A percentile compares a stretch with the other conserved stretches of the same genome.
These are phyloP conservation scores for Lipomyces kockii DNA, from an alignment of 805 yeast species.

Conservation along the genomic window DNA sequence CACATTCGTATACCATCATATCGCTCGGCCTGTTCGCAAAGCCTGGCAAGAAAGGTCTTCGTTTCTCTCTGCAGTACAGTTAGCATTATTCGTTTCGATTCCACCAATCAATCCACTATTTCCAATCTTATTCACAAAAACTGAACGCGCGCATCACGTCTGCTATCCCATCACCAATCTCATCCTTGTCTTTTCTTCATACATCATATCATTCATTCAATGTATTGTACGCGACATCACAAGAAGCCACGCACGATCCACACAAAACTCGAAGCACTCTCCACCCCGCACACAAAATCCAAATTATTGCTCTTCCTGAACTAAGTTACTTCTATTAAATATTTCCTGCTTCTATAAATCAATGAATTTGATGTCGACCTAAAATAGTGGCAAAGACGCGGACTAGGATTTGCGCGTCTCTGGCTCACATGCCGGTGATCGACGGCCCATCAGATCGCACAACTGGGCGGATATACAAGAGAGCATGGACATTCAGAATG, in stretches of 20 bases:
- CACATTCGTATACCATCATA: conserved; percentile 58
- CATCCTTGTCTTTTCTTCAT: neutral
- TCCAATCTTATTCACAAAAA: neutral
- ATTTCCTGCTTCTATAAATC: too few relatives aligned
- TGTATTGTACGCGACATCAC: neutral
- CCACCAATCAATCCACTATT: neutral
- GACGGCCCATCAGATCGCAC: conserved; percentile 1
- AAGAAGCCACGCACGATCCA: neutral
- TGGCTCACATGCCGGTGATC: neutral
- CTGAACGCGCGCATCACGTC: neutral
- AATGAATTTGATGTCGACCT: neutral
- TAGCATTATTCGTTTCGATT: neutral
- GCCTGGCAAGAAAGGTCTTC: conserved; percentile 95
- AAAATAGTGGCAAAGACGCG: neutral
- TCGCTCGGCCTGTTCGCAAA: conserved; percentile 99
- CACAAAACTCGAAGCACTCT: neutral
- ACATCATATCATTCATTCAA: neutral
- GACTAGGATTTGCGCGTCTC: neutral
- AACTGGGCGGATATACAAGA: neutral
- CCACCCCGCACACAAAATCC: neutral
- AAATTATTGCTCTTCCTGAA: too few relatives aligned
- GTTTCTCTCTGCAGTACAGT: conserved; percentile 68
- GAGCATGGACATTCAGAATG: neutral
- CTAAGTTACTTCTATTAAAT: too few relatives aligned
- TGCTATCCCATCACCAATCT: neutral